These are phyloP conservation scores for Vitis hybrid DNA, from an alignment of 177 flowering plant species.

Conservation along the genomic window DNA sequence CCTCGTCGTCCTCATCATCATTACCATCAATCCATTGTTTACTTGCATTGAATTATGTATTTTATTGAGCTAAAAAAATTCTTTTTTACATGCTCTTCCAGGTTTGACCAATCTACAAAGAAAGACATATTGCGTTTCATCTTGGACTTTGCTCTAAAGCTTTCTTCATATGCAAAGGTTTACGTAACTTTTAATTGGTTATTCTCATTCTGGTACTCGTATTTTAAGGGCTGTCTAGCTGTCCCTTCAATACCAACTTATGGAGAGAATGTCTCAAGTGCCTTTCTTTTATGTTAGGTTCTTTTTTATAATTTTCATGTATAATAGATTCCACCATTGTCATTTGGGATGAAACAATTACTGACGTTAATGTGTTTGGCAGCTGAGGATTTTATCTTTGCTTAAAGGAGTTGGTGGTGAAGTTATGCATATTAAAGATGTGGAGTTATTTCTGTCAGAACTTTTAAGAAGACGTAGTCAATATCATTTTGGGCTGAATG, in stretches of 20 bases:
- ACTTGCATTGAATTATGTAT: too few relatives aligned
- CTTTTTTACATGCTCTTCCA: constrained; percentile 23
- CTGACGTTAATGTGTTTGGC: constrained; percentile 23
- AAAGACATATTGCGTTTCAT: constrained; percentile 49
- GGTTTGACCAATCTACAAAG: constrained; percentile 61
- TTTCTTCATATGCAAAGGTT: constrained; percentile 80
- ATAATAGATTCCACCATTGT: background rate
- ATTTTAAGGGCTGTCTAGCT: too few relatives aligned
- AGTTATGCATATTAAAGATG: constrained; percentile 42
- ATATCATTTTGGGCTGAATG: constrained; percentile 27
- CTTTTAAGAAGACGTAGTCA: constrained; percentile 57
- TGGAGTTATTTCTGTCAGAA: constrained; percentile 45
- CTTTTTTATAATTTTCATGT: background rate
- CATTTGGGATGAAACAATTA: background rate
- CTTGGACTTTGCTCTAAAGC: constrained; percentile 49
- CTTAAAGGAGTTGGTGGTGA: constrained; percentile 60
- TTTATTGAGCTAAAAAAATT: background rate
- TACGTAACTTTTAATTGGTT: background rate
- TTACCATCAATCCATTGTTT: too few relatives aligned
- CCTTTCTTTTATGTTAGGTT: too few relatives aligned
- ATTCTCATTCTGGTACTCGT: too few relatives aligned
- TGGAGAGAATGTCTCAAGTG: too few relatives aligned
- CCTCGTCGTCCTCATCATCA: too few relatives aligned
- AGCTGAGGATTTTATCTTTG: constrained; percentile 64
- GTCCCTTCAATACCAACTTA: too few relatives aligned